Conservation (phyloP, 2,329 filamentous ascomycete species). For the Xylaria sp. region DNA sequence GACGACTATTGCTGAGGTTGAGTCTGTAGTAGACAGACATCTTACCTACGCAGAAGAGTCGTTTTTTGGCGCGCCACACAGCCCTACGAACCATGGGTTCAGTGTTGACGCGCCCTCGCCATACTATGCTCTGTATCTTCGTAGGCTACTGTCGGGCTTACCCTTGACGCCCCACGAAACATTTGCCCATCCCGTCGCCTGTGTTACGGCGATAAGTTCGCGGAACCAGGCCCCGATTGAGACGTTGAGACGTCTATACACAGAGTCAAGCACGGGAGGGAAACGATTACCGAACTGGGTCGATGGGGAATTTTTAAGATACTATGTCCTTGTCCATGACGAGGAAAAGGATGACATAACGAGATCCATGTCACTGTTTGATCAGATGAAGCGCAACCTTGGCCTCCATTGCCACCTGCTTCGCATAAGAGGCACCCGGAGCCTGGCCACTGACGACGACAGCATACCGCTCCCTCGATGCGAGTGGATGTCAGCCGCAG, state of each 20-base stretch:
- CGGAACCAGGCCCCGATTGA: conserved; percentile 86
- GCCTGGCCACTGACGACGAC: conserved; percentile 90
- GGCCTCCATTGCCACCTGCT: conserved; percentile 95
- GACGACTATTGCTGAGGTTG: conserved; percentile 72
- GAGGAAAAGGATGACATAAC: conserved; percentile 95
- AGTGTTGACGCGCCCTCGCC: conserved; percentile 71
- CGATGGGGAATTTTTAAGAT: conserved; percentile 89
- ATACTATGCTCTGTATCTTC: conserved; percentile 87
- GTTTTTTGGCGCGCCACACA: conserved; percentile 54
- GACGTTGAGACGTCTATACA: conserved; percentile 84
- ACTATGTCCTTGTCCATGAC: conserved; percentile 96
- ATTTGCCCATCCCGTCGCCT: conserved; percentile 93
- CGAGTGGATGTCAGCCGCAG: conserved; percentile 89
- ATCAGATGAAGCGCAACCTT: conserved; percentile 99
- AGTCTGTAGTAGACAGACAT: conserved; percentile 83
- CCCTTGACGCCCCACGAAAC: conserved; percentile 88
- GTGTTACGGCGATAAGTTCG: conserved; percentile 94
- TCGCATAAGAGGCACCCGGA: conserved; percentile 84
- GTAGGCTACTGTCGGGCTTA: conserved; percentile 82
- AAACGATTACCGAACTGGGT: conserved; percentile 84
- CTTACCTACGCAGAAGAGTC: conserved; percentile 78
- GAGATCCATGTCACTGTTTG: conserved; percentile 89
- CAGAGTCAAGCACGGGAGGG: conserved; percentile 82
- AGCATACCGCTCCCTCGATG: conserved; percentile 82
- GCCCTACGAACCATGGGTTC: conserved; percentile 56